phyloP scores from a whole-genome alignment of 139 green algal genomes.

The Coccomyxa sp. region DNA sequence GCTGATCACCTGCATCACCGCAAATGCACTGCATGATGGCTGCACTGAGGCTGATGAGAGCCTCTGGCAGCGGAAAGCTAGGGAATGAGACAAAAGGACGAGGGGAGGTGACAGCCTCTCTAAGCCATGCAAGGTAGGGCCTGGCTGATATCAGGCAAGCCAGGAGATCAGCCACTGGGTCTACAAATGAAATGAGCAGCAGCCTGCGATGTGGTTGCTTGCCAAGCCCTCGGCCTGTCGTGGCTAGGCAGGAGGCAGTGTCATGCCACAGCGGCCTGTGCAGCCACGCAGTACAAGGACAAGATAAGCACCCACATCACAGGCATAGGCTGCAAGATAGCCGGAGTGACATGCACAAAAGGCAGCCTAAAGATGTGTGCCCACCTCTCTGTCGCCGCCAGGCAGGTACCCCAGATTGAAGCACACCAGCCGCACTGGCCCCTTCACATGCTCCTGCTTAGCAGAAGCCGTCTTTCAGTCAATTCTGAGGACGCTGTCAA shows the following conservation, averaged over 20 bases:
- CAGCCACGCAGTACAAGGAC: no score
- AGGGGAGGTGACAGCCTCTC: background rate
- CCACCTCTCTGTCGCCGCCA: conserved; percentile 39
- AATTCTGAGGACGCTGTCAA: background rate
- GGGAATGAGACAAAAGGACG: background rate
- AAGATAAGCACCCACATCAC: background rate
- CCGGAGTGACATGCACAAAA: background rate
- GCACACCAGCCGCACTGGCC: conserved; percentile 20
- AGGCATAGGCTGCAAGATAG: background rate
- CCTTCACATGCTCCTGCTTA: conserved; percentile 9
- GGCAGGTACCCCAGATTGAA: conserved; percentile 64
- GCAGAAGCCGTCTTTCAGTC: background rate
- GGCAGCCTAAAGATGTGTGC: background rate
- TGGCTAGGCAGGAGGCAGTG: no score
- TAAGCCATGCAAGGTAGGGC: background rate
- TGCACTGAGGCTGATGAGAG: background rate
- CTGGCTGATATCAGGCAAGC: background rate
- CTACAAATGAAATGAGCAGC: no score
- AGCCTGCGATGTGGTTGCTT: no score
- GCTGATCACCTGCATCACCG: background rate
- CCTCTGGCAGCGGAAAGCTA: background rate
- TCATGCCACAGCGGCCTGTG: no score
- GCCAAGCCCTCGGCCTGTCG: no score
- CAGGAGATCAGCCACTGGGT: no score
- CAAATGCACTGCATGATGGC: background rate